Conservation (phyloP, 2,329 filamentous ascomycete genomes). For the Cercospora sp. region DNA sequence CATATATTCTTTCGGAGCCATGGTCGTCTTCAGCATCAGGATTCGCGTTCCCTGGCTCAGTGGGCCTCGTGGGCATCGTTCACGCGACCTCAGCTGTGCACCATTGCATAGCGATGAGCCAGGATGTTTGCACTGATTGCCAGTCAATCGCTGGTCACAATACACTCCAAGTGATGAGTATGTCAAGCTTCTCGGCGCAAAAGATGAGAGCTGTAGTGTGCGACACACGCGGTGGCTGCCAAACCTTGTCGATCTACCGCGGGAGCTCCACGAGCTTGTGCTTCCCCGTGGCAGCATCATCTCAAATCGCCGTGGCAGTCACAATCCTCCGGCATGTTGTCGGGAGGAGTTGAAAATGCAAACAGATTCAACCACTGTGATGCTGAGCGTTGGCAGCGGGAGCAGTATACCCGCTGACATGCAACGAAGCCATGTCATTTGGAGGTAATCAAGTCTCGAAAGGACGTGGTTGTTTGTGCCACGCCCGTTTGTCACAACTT, state of each 20-base stretch:
- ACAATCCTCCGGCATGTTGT: not conserved
- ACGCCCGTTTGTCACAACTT: not conserved
- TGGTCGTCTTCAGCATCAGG: not conserved
- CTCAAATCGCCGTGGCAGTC: not conserved
- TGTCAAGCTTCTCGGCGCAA: not conserved
- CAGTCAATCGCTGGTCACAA: not conserved
- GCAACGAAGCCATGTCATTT: not conserved
- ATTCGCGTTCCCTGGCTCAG: not conserved
- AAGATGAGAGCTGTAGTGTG: not conserved
- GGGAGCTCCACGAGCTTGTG: not conserved
- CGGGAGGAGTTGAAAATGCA: not conserved
- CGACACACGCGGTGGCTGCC: not conserved
- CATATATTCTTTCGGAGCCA: not conserved
- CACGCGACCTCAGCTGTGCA: conserved; percentile 4
- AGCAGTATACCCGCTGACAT: not conserved
- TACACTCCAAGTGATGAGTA: not conserved
- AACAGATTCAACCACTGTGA: not conserved
- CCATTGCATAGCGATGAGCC: not conserved
- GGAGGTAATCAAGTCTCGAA: not conserved
- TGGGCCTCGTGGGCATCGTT: conserved; percentile 3
- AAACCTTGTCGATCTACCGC: conserved; percentile 1
- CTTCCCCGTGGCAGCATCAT: not conserved
- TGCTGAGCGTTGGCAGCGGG: not conserved
- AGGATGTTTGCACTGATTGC: not conserved
- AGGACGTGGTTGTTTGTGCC: not conserved